Conservation (phyloP, 1,284 basidiomycete species). For the Heterobasidion annosum region DNA sequence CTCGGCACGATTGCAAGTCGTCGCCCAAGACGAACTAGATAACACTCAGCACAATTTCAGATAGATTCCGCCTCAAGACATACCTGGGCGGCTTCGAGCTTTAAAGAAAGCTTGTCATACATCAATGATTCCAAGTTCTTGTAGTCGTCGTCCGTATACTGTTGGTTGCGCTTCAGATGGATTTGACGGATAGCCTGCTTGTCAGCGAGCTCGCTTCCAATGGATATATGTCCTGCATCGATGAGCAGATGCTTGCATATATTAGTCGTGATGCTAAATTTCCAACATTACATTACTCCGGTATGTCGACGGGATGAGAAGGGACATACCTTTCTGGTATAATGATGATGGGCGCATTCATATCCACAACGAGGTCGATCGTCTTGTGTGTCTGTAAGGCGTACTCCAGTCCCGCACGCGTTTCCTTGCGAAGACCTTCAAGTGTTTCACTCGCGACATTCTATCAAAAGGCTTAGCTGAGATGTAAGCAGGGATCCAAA, state of each 20-base stretch:
- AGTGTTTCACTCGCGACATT: constrained; percentile 92
- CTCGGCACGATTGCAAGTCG: constrained; percentile 75
- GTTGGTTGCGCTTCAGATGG: constrained; percentile 77
- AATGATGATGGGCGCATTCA: constrained; percentile 97
- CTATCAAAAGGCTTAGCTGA: constrained; percentile 25
- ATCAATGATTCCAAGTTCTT: constrained; percentile 85
- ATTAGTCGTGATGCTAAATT: constrained; percentile 59
- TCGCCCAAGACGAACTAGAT: constrained; percentile 84
- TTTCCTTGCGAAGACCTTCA: constrained; percentile 93
- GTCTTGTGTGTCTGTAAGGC: constrained; percentile 94
- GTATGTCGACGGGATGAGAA: not conserved
- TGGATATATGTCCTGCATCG: constrained; percentile 95
- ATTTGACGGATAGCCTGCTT: constrained; percentile 78
- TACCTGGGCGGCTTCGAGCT: constrained; percentile 87
- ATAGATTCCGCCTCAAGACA: constrained; percentile 9
- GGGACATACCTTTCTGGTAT: constrained; percentile 80
- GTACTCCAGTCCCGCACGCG: constrained; percentile 89
- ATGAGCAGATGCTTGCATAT: constrained; percentile 85
- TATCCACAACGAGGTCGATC: constrained; percentile 90
- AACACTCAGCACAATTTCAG: constrained; percentile 1
- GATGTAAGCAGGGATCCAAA: constrained; percentile 6
- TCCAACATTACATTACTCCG: not conserved
- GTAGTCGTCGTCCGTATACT: constrained; percentile 90
- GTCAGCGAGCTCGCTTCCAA: constrained; percentile 85
- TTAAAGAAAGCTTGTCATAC: constrained; percentile 91